phyloP scores from a whole-genome alignment of 805 yeast genomes.

The Metschnikowia similis region DNA sequence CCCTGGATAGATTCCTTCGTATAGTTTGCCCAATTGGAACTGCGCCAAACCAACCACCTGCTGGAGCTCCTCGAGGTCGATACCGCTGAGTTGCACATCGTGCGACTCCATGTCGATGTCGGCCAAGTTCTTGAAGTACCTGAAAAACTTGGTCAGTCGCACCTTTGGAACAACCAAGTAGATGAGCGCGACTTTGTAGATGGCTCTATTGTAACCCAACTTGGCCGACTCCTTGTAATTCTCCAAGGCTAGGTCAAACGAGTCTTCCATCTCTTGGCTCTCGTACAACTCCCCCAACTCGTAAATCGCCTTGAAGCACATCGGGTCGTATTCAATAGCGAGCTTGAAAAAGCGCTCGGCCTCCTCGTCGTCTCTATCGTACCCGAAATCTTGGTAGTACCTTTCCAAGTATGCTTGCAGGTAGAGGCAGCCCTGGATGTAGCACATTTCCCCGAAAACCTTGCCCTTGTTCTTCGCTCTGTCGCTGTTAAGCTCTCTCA shows the following conservation, averaged over 20 bases:
- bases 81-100: conserved; percentile 32
- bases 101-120: conserved; percentile 30
- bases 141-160: conserved; percentile 33
- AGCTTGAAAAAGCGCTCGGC: conserved; percentile 30
- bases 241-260: conserved; percentile 30
- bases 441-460: conserved; percentile 30
- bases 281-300: conserved; percentile 39
- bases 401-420: conserved; percentile 29
- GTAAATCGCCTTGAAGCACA: conserved; percentile 31
- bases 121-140: conserved; percentile 35
- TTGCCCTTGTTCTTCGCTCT: conserved; percentile 10
- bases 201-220: conserved; percentile 43
- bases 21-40: conserved; percentile 38
- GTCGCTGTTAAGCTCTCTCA: conserved; percentile 27
- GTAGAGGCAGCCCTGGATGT: conserved; percentile 34
- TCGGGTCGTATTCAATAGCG: conserved; percentile 29
- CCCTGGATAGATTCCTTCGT: conserved; percentile 45
- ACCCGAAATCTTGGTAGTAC: conserved; percentile 35
- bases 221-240: conserved; percentile 36
- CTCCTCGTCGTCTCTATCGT: conserved; percentile 24
- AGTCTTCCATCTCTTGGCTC: conserved; percentile 24
- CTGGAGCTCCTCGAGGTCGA: conserved; percentile 37
- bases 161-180: conserved; percentile 31
- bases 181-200: conserved; percentile 36
- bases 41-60: conserved; percentile 40